These are phyloP conservation scores for Trichoderma virens DNA, from an alignment of 495 filamentous ascomycete species.

Conservation along the genomic window DNA sequence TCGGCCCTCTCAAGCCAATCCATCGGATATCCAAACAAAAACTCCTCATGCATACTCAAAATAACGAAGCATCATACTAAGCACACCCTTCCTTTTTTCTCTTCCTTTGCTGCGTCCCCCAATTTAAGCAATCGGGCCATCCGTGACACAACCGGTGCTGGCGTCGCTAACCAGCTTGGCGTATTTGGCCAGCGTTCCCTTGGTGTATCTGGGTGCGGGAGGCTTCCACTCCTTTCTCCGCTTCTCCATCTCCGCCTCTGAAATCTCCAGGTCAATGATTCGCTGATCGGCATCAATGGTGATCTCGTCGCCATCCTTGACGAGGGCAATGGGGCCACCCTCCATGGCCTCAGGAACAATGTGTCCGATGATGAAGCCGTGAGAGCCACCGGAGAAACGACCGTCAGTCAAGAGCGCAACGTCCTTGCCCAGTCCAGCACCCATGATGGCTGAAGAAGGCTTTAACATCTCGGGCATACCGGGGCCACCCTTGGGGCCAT, in stretches of 20 bases:
- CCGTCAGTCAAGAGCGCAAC: constrained; percentile 76
- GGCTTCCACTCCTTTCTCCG: constrained; percentile 58
- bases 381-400: constrained; percentile 67
- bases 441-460: constrained; percentile 77
- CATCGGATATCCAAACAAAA: neutral
- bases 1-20: neutral
- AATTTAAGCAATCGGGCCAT: constrained; percentile 26
- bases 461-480: constrained; percentile 90
- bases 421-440: constrained; percentile 73
- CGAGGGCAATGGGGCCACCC: constrained; percentile 62
- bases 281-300: constrained; percentile 63
- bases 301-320: constrained; percentile 60
- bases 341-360: constrained; percentile 64
- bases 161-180: constrained; percentile 62
- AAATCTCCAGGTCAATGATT: constrained; percentile 52
- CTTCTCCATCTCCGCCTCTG: constrained; percentile 54
- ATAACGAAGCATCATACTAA: neutral
- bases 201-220: constrained; percentile 58
- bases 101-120: neutral
- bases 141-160: constrained; percentile 74
- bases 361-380: constrained; percentile 75
- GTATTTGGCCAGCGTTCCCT: constrained; percentile 75
- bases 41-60: constrained; percentile 4
- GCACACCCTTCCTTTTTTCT: neutral
- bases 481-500: constrained; percentile 73